phyloP scores from a whole-genome alignment of 352 stramenopile genomes.

The Globisporangium sylvaticum region DNA sequence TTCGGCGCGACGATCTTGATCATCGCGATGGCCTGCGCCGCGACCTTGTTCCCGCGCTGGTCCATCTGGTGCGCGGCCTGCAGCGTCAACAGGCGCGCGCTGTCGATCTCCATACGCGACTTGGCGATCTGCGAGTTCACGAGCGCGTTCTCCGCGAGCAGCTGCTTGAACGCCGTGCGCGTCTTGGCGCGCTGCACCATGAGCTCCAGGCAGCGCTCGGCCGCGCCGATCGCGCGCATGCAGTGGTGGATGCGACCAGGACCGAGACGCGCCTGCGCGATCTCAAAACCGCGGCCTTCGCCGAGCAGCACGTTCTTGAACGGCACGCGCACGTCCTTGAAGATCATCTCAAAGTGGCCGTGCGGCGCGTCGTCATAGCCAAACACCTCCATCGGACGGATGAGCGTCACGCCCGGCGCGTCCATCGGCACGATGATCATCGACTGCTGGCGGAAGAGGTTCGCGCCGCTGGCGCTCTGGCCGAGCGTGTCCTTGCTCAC shows the following conservation, averaged over 20 bases:
- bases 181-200: constrained; percentile 90
- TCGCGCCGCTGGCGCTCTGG: constrained; percentile 9
- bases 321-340: constrained; percentile 92
- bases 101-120: constrained; percentile 78
- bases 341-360: constrained; percentile 94
- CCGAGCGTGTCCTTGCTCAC: constrained; percentile 20
- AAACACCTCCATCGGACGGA: constrained; percentile 90
- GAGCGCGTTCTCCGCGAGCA: constrained; percentile 85
- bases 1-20: constrained; percentile 96
- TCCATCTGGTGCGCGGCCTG: constrained; percentile 90
- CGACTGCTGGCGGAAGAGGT: constrained; percentile 72
- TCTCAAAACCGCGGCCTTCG: constrained; percentile 87
- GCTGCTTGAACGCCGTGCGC: constrained; percentile 92
- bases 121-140: constrained; percentile 84
- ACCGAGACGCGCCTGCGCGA: constrained; percentile 90
- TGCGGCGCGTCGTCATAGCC: constrained; percentile 96
- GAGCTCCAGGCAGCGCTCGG: constrained; percentile 83
- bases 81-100: constrained; percentile 82
- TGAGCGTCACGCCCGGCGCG: constrained; percentile 88
- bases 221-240: constrained; percentile 93
- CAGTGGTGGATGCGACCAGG: constrained; percentile 97
- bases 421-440: constrained; percentile 92
- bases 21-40: constrained; percentile 92
- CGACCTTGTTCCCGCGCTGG: constrained; percentile 79
- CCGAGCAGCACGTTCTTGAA: constrained; percentile 82